Percentiles rank a stretch among this genome's conserved stretches.
Evolutionary conservation across 371 early-diverging fungal species (phyloP).

Genomic region (Rhizopus sp.): DNA sequence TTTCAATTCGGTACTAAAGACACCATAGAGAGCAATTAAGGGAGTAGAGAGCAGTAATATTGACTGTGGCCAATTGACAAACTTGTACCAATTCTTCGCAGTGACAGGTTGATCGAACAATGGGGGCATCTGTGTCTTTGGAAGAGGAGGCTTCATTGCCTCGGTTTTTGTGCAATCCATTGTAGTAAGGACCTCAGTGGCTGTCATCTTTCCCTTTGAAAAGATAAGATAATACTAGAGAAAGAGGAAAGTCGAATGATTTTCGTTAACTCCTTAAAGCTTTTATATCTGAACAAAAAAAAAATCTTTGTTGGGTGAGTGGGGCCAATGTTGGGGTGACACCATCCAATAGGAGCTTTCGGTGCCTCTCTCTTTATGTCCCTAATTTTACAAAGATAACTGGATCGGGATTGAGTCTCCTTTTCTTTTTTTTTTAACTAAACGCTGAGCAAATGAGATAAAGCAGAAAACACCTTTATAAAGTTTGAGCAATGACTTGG

Average conservation of each 20-base stretch:
- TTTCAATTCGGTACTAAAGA: conserved; percentile 67
- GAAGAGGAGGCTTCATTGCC: conserved; percentile 47
- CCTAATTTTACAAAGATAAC: neutral
- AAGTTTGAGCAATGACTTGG: too few relatives aligned
- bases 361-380: neutral
- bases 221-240: conserved; percentile 2
- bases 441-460: too few relatives aligned
- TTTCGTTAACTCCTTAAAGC: neutral
- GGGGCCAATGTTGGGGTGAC: conserved; percentile 36
- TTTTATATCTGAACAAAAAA: conserved; percentile 15
- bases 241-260: neutral
- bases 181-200: conserved; percentile 15
- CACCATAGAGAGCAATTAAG: conserved; percentile 79
- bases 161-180: conserved; percentile 48
- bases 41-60: conserved; percentile 76
- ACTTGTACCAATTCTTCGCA: conserved; percentile 53
- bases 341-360: conserved; percentile 31
- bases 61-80: conserved; percentile 83
- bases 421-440: too few relatives aligned
- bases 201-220: conserved; percentile 19
- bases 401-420: neutral
- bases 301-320: conserved; percentile 31
- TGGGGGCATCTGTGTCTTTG: conserved; percentile 46
- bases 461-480: too few relatives aligned
- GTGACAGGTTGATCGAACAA: conserved; percentile 58